These are phyloP conservation scores for Candida sp. DNA, from an alignment of 1,139 yeast genomes.

Conservation along the genomic window DNA sequence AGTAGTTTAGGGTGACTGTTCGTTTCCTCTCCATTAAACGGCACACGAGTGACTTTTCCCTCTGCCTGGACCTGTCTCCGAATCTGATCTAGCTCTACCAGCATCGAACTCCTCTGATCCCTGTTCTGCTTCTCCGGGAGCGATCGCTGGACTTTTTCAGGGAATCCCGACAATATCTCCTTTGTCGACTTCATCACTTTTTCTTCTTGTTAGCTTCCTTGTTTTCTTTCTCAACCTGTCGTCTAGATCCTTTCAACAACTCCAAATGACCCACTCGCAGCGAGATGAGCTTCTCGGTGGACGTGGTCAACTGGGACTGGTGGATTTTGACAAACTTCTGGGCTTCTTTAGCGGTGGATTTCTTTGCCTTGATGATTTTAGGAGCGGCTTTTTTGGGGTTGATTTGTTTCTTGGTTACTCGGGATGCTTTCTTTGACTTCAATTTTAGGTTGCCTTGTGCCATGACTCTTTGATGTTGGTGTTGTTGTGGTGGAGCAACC, in stretches of 20 bases:
- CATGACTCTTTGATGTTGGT: slow-evolving; percentile 32
- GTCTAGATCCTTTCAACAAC: slow-evolving; percentile 88
- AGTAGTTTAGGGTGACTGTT: slow-evolving; percentile 27
- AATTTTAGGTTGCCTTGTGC: slow-evolving; percentile 61
- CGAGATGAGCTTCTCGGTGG: slow-evolving; percentile 86
- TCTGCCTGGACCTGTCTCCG: neutral
- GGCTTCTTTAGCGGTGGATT: slow-evolving; percentile 49
- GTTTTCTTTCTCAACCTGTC: slow-evolving; percentile 68
- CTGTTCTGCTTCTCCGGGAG: neutral
- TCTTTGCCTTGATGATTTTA: slow-evolving; percentile 70
- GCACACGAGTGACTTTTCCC: slow-evolving; percentile 1
- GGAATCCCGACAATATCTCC: slow-evolving; percentile 20
- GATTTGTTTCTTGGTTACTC: slow-evolving; percentile 55
- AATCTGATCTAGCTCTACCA: neutral
- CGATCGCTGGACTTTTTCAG: slow-evolving; percentile 5
- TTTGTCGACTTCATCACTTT: slow-evolving; percentile 12
- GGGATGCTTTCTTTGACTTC: slow-evolving; percentile 48
- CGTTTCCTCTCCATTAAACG: slow-evolving; percentile 7
- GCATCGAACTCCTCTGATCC: neutral
- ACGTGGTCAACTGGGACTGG: slow-evolving; percentile 65
- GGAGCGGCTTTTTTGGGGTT: slow-evolving; percentile 78
- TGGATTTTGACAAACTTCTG: slow-evolving; percentile 63
- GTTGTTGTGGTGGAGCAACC: neutral
- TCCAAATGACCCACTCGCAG: slow-evolving; percentile 97
- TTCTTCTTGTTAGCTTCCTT: slow-evolving; percentile 29